Evolutionary conservation across 768 basidiomycete species (phyloP).

Genomic region (Daedaleopsis nitida): DNA sequence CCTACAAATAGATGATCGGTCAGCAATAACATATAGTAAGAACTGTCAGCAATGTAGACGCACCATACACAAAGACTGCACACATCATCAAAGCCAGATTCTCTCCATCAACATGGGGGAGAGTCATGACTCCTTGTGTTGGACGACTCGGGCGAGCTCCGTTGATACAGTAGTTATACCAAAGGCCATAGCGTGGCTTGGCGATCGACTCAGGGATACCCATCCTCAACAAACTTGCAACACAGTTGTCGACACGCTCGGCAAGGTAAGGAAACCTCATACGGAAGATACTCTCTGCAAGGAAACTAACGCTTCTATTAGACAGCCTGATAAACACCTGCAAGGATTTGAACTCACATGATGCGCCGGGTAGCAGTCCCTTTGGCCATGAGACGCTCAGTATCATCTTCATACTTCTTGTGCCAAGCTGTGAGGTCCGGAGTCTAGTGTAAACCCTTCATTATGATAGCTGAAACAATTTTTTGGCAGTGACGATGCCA

Average conservation of each 20-base stretch:
- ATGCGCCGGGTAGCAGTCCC: neutral
- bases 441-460: no score
- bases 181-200: slow-evolving; percentile 6
- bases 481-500: no score
- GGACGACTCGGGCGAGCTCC: slow-evolving; percentile 20
- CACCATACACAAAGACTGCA: slow-evolving; percentile 28
- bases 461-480: no score
- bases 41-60: slow-evolving; percentile 26
- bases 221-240: neutral
- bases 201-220: neutral
- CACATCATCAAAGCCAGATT: slow-evolving; percentile 35
- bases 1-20: slow-evolving; percentile 5
- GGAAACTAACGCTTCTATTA: no score
- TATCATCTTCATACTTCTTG: neutral
- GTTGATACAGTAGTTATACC: slow-evolving; percentile 35
- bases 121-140: slow-evolving; percentile 22
- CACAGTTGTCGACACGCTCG: neutral
- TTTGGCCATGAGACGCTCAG: neutral
- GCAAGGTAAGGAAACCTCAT: neutral
- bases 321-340: no score
- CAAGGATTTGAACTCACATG: no score
- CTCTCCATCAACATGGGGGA: slow-evolving; percentile 32
- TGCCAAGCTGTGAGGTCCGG: neutral
- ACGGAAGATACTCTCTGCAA: neutral
- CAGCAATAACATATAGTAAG: no score